Percentiles rank a stretch among this genome's conserved stretches.
phyloP scores from a whole-genome alignment of 164 flowering plant genomes.

The Paratinospora sagittata region DNA sequence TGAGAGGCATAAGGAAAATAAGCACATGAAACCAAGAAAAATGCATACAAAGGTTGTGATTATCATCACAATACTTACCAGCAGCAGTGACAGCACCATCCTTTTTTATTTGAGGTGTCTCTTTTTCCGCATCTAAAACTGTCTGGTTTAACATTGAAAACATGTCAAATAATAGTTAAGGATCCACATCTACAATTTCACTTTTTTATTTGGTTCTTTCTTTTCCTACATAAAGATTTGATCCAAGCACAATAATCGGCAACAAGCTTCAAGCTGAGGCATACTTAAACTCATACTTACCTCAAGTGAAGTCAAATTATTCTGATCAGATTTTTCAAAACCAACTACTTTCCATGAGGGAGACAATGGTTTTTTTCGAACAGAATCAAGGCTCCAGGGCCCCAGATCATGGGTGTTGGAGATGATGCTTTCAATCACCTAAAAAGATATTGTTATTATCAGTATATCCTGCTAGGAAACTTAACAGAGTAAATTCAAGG shows the following conservation, averaged over 20 bases:
- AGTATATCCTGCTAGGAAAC: background rate
- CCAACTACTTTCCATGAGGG: constrained; percentile 74
- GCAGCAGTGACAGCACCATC: constrained; percentile 18
- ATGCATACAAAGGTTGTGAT: constrained; percentile 2
- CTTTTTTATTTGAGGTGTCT: constrained; percentile 23
- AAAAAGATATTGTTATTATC: constrained; percentile 2
- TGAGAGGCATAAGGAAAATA: background rate
- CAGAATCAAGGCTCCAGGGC: constrained; percentile 70
- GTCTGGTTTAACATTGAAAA: constrained; percentile 29
- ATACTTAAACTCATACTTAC: constrained; percentile 26
- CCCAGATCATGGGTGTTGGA: constrained; percentile 61
- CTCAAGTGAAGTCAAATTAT: constrained; percentile 29
- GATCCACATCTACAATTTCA: constrained; percentile 10
- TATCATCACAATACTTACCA: constrained; percentile 20
- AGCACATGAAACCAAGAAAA: background rate
- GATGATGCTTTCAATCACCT: constrained; percentile 67
- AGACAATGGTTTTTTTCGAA: constrained; percentile 50
- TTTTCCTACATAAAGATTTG: background rate
- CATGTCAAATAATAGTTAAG: constrained; percentile 4
- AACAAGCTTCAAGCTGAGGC: constrained; percentile 1
- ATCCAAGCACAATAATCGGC: background rate
- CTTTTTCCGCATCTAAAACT: constrained; percentile 26
- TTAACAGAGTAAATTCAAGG: background rate
- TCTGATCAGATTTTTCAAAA: constrained; percentile 30
- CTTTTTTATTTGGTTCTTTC: background rate